A percentile compares a stretch with the other conserved stretches of the same genome.
These are phyloP conservation scores for Talaromyces sp. DNA, from an alignment of 2,329 filamentous ascomycete species.

Conservation along the genomic window DNA sequence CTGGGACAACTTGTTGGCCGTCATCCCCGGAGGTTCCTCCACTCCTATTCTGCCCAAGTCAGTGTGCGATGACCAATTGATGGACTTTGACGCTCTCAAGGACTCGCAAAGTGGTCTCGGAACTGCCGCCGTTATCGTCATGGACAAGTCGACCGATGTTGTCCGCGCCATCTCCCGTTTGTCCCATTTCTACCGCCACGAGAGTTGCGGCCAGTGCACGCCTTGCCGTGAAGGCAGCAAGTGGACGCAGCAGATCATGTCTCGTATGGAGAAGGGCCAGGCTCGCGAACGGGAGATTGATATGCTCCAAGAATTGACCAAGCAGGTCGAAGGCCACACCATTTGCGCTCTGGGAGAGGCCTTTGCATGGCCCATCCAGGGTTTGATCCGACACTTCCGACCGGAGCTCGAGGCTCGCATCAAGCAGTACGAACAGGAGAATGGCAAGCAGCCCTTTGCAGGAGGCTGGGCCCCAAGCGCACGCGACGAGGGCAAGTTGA, in stretches of 20 bases:
- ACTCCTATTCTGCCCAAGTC: conserved; percentile 89
- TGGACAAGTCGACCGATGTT: conserved; percentile 97
- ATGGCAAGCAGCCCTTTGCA: conserved; percentile 63
- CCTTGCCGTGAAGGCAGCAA: conserved; percentile 98
- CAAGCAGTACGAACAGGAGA: conserved; percentile 66
- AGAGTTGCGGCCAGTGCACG: conserved; percentile 97
- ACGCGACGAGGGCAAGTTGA: conserved; percentile 69
- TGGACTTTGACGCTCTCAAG: conserved; percentile 99
- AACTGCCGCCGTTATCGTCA: conserved; percentile 95
- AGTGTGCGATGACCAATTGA: conserved; percentile 89
- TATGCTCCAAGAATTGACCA: conserved; percentile 98
- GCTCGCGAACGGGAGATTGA: conserved; percentile 91
- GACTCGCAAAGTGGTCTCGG: conserved; percentile 96
- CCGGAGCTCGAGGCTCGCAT: conserved; percentile 92
- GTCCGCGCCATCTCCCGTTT: conserved; percentile 89
- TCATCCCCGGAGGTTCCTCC: conserved; percentile 95
- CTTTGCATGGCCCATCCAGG: conserved; percentile 97
- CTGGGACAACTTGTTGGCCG: conserved; percentile 93
- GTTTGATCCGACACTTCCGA: conserved; percentile 95
- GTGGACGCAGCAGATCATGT: conserved; percentile 99
- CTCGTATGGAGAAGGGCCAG: conserved; percentile 86
- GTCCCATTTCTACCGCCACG: conserved; percentile 96
- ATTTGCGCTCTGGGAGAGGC: conserved; percentile 97
- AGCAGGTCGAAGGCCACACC: conserved; percentile 98
- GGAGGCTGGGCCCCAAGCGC: conserved; percentile 82